These are phyloP conservation scores for Tolypocladium endophyticum DNA, from an alignment of 2,329 filamentous ascomycete species.

Conservation along the genomic window DNA sequence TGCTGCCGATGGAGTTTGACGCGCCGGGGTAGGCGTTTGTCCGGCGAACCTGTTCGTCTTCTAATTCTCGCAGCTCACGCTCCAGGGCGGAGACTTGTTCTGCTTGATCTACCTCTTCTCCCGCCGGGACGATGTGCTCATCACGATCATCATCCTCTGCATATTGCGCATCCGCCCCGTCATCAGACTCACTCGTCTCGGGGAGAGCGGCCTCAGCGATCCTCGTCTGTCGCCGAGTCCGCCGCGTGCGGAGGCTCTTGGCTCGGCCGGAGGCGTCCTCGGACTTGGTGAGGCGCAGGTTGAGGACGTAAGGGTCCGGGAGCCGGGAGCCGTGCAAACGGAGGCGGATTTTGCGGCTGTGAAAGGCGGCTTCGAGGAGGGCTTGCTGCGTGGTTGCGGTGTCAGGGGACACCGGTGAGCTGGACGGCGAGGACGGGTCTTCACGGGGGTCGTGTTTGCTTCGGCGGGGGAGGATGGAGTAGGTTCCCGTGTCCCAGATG, in stretches of 20 bases:
- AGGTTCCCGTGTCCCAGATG: slow-evolving; percentile 54
- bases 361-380: slow-evolving; percentile 41
- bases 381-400: slow-evolving; percentile 25
- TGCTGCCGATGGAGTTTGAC: slow-evolving; percentile 52
- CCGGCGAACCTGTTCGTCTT: slow-evolving; percentile 42
- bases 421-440: slow-evolving; percentile 20
- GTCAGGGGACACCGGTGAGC: slow-evolving; percentile 8
- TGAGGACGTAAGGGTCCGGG: slow-evolving; percentile 41
- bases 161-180: slow-evolving; percentile 4
- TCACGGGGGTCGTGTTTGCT: slow-evolving; percentile 19
- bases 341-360: slow-evolving; percentile 44
- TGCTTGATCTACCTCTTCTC: slow-evolving; percentile 3
- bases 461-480: slow-evolving; percentile 37
- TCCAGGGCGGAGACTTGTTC: slow-evolving; percentile 23
- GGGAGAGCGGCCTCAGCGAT: slow-evolving; percentile 3
- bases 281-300: slow-evolving; percentile 38
- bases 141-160: slow-evolving; percentile 5
- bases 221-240: neutral
- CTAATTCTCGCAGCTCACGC: slow-evolving; percentile 30
- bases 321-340: slow-evolving; percentile 42
- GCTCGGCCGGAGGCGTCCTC: slow-evolving; percentile 26
- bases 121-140: slow-evolving; percentile 9
- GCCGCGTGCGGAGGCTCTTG: slow-evolving; percentile 6
- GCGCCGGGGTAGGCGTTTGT: slow-evolving; percentile 60
- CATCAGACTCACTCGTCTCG: slow-evolving; percentile 13